phyloP scores from a whole-genome alignment of 352 stramenopile genomes.

The Globisporangium parvum region DNA sequence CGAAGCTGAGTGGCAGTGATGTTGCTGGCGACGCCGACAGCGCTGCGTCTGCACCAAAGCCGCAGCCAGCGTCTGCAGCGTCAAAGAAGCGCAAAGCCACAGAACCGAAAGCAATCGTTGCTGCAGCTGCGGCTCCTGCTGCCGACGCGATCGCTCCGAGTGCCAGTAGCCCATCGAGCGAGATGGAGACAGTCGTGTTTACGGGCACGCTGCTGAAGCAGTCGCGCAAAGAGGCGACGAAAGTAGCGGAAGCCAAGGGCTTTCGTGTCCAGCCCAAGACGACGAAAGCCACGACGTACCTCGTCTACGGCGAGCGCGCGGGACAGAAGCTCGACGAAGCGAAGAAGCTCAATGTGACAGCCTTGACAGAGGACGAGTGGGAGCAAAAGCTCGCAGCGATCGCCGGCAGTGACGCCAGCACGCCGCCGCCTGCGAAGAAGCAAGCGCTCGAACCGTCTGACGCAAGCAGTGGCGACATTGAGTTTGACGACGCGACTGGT shows the following conservation, averaged over 20 bases:
- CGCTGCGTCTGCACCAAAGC: background rate
- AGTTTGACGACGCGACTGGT: constrained; percentile 36
- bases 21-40: background rate
- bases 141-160: background rate
- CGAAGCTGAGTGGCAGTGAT: constrained; percentile 13
- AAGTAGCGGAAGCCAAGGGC: constrained; percentile 16
- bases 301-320: constrained; percentile 25
- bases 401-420: background rate
- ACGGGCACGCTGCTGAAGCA: constrained; percentile 20
- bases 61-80: background rate
- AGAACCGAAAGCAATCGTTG: background rate
- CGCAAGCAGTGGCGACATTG: constrained; percentile 8
- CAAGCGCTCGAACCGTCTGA: background rate
- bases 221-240: constrained; percentile 26
- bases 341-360: constrained; percentile 20
- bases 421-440: constrained; percentile 8
- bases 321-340: constrained; percentile 27
- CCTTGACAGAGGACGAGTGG: constrained; percentile 31
- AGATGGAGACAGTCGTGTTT: constrained; percentile 20
- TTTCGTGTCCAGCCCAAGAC: constrained; percentile 20
- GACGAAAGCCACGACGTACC: constrained; percentile 26
- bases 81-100: constrained; percentile 18
- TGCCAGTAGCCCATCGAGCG: background rate
- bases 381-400: constrained; percentile 15
- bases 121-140: background rate